Conservation (phyloP, 1,284 basidiomycete species). For the Mycena citricolor region DNA sequence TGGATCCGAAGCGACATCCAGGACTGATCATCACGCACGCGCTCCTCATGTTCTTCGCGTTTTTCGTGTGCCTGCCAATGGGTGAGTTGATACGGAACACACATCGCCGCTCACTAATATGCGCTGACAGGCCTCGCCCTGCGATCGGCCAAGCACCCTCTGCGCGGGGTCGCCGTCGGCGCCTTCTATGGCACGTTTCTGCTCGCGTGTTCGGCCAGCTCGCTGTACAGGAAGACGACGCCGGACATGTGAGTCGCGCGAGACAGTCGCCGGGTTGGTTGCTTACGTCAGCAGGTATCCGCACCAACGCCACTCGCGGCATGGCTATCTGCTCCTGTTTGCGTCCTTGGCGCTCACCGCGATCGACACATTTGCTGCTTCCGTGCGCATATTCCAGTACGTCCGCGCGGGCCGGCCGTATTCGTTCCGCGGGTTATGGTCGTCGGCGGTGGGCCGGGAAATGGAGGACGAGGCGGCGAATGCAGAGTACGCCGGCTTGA, state of each 20-base stretch:
- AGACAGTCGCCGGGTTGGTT: slow-evolving; percentile 21
- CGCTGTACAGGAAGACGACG: slow-evolving; percentile 70
- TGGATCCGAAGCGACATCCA: slow-evolving; percentile 49
- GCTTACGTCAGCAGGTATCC: slow-evolving; percentile 33
- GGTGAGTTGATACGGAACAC: slow-evolving; percentile 57
- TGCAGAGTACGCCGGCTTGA: slow-evolving; percentile 55
- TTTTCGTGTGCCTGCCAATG: slow-evolving; percentile 73
- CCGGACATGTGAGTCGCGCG: slow-evolving; percentile 67
- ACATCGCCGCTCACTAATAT: slow-evolving; percentile 1
- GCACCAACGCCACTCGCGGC: slow-evolving; percentile 49
- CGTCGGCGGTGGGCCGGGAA: slow-evolving; percentile 50
- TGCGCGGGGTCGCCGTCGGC: slow-evolving; percentile 52
- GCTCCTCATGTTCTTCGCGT: slow-evolving; percentile 68
- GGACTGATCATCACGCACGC: slow-evolving; percentile 68
- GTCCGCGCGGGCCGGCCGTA: slow-evolving; percentile 44
- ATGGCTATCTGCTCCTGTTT: slow-evolving; percentile 63
- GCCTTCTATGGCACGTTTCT: slow-evolving; percentile 56
- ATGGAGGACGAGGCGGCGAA: slow-evolving; percentile 23
- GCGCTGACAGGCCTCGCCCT: slow-evolving; percentile 65
- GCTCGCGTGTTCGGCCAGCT: slow-evolving; percentile 63
- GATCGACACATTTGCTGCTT: slow-evolving; percentile 52
- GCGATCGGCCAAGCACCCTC: slow-evolving; percentile 68
- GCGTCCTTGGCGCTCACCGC: slow-evolving; percentile 56
- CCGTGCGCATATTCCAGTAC: slow-evolving; percentile 51
- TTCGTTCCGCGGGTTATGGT: slow-evolving; percentile 49